Percentiles rank a stretch among this genome's conserved stretches.
phyloP scores from a whole-genome alignment of 345 rosid species.

The Hibiscus mutabilis region DNA sequence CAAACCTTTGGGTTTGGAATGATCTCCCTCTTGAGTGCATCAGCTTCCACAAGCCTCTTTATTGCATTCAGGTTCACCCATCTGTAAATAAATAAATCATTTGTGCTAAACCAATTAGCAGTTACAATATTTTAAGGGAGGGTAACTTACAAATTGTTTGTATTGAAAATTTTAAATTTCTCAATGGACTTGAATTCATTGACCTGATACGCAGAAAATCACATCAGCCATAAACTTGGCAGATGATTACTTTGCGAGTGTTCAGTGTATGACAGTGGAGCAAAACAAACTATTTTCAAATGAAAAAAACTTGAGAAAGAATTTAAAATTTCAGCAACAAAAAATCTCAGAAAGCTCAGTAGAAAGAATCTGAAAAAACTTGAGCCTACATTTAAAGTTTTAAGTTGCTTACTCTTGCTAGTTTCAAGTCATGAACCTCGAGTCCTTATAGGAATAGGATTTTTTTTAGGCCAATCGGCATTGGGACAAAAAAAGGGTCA shows the following conservation, averaged over 20 bases:
- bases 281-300: not conserved
- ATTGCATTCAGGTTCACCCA: slow-evolving; percentile 94
- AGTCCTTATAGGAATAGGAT: no score
- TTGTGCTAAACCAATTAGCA: slow-evolving; percentile 15
- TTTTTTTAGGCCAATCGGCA: no score
- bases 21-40: slow-evolving; percentile 94
- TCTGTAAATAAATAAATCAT: slow-evolving; percentile 33
- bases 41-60: slow-evolving; percentile 88
- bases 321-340: no score
- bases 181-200: slow-evolving; percentile 97
- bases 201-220: slow-evolving; percentile 42
- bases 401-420: no score
- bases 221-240: slow-evolving; percentile 4
- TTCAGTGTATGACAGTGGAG: not conserved
- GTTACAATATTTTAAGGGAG: slow-evolving; percentile 4
- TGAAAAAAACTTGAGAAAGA: no score
- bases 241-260: not conserved
- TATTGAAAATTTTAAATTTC: slow-evolving; percentile 98
- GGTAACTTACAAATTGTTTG: slow-evolving; percentile 78
- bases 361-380: no score
- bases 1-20: slow-evolving; percentile 91
- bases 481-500: no score
- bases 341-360: no score
- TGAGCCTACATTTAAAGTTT: no score
- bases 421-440: no score